Conservation (phyloP, 2,329 filamentous ascomycete genomes). For the Truncatella angustata region DNA sequence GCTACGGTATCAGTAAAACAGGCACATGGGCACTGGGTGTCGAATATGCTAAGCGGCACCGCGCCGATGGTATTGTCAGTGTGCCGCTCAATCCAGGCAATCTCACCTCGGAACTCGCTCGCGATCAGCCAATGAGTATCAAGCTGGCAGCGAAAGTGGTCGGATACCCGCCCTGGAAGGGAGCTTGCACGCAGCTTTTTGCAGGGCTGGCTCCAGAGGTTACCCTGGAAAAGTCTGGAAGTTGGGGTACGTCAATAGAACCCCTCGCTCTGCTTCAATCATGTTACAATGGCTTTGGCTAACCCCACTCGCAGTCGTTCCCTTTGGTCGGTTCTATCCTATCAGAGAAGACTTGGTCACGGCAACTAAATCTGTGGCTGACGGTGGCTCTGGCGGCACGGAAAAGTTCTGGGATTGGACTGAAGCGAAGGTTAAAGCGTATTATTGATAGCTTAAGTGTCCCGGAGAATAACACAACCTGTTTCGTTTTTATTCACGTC, state of each 20-base stretch:
- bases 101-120: background rate
- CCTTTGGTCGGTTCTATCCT: background rate
- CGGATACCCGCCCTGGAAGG: background rate
- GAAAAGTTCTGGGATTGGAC: conserved; percentile 1
- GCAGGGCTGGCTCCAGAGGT: background rate
- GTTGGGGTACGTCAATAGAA: conserved; percentile 29
- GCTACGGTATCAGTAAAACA: background rate
- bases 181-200: background rate
- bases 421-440: background rate
- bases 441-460: no score
- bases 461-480: no score
- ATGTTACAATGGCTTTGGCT: background rate
- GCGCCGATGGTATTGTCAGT: background rate
- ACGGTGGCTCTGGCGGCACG: background rate
- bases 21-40: background rate
- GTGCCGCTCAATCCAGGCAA: conserved; percentile 4
- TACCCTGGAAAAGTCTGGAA: background rate
- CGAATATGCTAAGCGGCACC: background rate
- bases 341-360: background rate
- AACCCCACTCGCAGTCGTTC: background rate
- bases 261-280: background rate
- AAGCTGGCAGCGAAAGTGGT: background rate
- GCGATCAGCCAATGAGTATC: background rate
- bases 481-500: no score
- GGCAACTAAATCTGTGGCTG: background rate